Evolutionary conservation across 2,329 filamentous ascomycete genomes (phyloP), one percentile per base, ranked within the genome.

Genomic region (Phialophora tarda): DNA sequence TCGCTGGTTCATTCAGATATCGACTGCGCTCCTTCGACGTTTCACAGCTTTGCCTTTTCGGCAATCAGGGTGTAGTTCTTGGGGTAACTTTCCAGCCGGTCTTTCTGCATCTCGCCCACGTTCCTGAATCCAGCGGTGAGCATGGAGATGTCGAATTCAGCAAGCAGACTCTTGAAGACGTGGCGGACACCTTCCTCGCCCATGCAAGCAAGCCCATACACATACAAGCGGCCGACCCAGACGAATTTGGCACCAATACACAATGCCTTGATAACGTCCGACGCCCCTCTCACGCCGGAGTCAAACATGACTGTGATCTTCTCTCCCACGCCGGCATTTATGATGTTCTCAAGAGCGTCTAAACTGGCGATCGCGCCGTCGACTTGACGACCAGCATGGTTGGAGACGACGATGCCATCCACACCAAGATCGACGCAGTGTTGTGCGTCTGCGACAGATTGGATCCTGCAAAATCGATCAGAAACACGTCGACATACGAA

Each of bases 351-450:
- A 69, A 88, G 71, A 1, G 85, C 85, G 73, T 89, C 86, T 59
- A 89, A 74, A 72, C 82, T 86, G 12, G 82, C 86, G 63, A 86
- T 79, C 2, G 86, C 85, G 0, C 86, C 86, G 70, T 88, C 86
- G 1, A 88, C 84, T 75, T 89, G 86, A 23, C 89, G 77, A 0
- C 89, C 89, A 1, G 89, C 90, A 74, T 92, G 90, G 71, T 92
- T 92, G 14, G 83, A 86, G 1, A 92, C 80, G 1, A 92, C 83
- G 56, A 92, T 89, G 0, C 86, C 89, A 70, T 91, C 86, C 2
- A 86, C 84, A 0, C 87, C 88, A 12, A 82, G 73, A 59, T 89
- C 82, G 41, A 88, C 82, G 1, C 87, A 87, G 70, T 80, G 82
- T 60, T 82, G 79, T 14, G 89, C 89, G 75, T 92, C 90, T 48